Evolutionary conservation across 2,329 filamentous ascomycete species (phyloP), one percentile per base, ranked within the genome.

Genomic region (Dothideomycetidae sp.): DNA sequence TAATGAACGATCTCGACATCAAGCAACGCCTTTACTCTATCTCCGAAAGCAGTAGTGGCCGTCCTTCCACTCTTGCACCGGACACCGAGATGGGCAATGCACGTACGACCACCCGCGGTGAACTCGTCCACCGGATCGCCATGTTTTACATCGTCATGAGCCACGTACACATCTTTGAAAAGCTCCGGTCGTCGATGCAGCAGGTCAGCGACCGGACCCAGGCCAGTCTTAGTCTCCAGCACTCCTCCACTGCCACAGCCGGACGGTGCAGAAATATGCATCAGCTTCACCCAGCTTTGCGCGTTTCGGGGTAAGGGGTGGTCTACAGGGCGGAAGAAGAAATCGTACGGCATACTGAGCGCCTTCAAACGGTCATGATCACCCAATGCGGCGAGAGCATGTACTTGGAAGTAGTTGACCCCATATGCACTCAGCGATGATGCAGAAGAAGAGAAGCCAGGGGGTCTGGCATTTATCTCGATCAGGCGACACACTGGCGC

Each of bases 401-500:
- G 32, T 12, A 50, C 31, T 14, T 26, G 44, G 18, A 15, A 28
- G 37, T 50, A 53, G 35, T 53, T 48, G 11, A 53, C 35, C 4
- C 50, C 51, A 32, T 51, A 52, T 4, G 42, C 42, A 12, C 37
- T 26, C 5, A 26, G 23, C 9, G 38, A 30, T 13, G 45, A 44
- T 5, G 26, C 30, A 7, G 34, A 26, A 4, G 23, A 42, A 13
- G 32, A 23, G 15, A 39, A 31, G 3, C 52, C 52, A 3, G 52
- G 48, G 1, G 45, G 43, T 2, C 52, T 45, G n/a, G 46, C 33
- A 35, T 55, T 55, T 29, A 55, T 44, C 33, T 55, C 52, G 18
- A 51, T 46, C 7, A 53, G 34, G 28, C 31, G 48, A 33, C 36
- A 42, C 29, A 16, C 39, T 34, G 42, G 31, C 18, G 15, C 3